Base-by-base conservation (phyloP, 2,329 filamentous ascomycete species). In the Diaporthe humulicola region DNA sequence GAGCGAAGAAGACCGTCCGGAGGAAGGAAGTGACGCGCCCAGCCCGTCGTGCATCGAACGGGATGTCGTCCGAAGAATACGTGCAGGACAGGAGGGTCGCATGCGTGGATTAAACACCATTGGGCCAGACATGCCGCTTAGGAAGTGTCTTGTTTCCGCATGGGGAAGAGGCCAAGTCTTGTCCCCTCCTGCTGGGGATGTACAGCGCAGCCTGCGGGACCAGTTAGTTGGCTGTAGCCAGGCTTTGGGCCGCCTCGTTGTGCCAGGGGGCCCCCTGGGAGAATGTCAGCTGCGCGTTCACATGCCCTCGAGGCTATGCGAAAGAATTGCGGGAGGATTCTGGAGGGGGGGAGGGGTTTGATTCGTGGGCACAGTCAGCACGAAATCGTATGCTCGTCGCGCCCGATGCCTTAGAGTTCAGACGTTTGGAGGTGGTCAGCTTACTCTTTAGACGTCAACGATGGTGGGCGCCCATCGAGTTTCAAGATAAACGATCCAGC, bases 251-350 rank as follows among this genome's bases (percentile, higher is more conserved):
- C 38, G 58, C 58, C 58, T 42, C n/a, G 9, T 42, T 15, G 7
- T 64, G 22, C 58, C 36, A 42, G 14, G 15, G 38, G 25, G 3
- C 3, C 33, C 36, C 40, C 25, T 48, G 28, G 60, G 19, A 50
- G 2, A 38, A 36, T 25, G 30, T 70, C 70, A 70, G 54, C 61
- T 57, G 36, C n/a, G 9, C 25, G 22, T 72, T 75, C 70, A 75
- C 67, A 72, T 75, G 64, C 9, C 36, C 38, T 60, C 4, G 54
- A 48, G 36, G 25, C 36, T 22, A 70, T 75, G 48, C 42, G 48
- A 50, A 19, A 22, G n/a, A 52, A 10, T 28, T 15, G 28, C 33
- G 30, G 72, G 48, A 25, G 30, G 42, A 25, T 25, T 9, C 19
- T 56, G 14, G 30, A 40, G 48, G 25, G 36, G n/a, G n/a, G n/a